phyloP scores from a whole-genome alignment of 139 green algal species.

The Chlamydomonas sphaeroides region DNA sequence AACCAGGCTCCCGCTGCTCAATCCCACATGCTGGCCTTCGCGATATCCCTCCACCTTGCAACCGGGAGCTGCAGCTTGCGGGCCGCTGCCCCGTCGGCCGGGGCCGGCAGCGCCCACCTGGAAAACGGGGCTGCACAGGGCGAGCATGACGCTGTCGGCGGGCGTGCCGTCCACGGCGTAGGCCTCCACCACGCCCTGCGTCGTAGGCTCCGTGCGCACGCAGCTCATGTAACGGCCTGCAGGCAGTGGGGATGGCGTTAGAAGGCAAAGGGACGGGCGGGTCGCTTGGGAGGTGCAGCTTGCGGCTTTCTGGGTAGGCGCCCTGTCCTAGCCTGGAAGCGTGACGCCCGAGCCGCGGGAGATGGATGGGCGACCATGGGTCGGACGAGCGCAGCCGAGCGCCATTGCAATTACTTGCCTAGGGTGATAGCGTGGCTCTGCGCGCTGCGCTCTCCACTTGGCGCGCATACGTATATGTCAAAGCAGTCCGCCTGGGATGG shows the following conservation, averaged over 20 bases:
- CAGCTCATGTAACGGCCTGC: conserved; percentile 40
- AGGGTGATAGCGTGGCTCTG: conserved; percentile 77
- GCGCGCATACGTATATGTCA: conserved; percentile 66
- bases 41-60: neutral
- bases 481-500: neutral
- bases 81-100: too few species aligned
- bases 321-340: neutral
- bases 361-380: too few species aligned
- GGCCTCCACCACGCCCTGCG: conserved; percentile 29
- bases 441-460: conserved; percentile 65
- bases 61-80: too few species aligned
- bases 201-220: neutral
- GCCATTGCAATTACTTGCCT: neutral
- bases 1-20: too few species aligned
- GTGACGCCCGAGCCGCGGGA: too few species aligned
- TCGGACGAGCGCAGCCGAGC: neutral
- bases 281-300: neutral
- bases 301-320: neutral
- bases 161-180: conserved; percentile 61
- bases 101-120: too few species aligned
- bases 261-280: neutral
- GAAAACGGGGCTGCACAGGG: conserved; percentile 42
- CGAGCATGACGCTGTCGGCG: conserved; percentile 62
- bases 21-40: too few species aligned
- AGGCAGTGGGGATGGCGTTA: neutral